Conservation (phyloP, 2,329 filamentous ascomycete genomes). For the Sporothrix humicola region DNA sequence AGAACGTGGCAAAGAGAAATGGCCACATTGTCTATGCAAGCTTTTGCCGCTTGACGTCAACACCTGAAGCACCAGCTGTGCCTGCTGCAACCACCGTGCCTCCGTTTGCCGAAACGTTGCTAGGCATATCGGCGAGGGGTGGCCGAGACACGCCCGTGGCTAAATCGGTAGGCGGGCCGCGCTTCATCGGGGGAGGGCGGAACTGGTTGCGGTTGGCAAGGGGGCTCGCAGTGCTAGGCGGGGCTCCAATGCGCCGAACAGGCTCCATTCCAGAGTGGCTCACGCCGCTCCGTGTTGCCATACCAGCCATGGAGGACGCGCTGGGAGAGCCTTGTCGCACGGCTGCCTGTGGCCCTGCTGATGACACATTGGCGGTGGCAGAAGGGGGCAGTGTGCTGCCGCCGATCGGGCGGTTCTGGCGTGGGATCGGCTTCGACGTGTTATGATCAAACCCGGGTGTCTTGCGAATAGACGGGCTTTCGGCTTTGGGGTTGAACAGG, state of each 20-base stretch:
- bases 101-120: slow-evolving; percentile 47
- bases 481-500: slow-evolving; percentile 73
- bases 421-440: slow-evolving; percentile 73
- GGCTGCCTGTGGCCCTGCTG: neutral
- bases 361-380: slow-evolving; percentile 16
- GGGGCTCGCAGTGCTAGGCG: slow-evolving; percentile 60
- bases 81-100: slow-evolving; percentile 35
- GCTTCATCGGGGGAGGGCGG: slow-evolving; percentile 64
- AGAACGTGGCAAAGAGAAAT: neutral
- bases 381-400: slow-evolving; percentile 40
- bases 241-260: slow-evolving; percentile 64
- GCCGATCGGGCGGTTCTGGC: slow-evolving; percentile 52
- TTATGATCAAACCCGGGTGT: slow-evolving; percentile 86
- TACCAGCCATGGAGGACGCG: neutral
- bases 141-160: slow-evolving; percentile 46
- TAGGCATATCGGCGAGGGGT: slow-evolving; percentile 58
- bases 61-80: slow-evolving; percentile 41
- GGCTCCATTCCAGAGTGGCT: slow-evolving; percentile 62
- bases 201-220: slow-evolving; percentile 64
- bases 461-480: slow-evolving; percentile 85
- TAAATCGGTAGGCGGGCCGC: slow-evolving; percentile 46
- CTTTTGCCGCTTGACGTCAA: slow-evolving; percentile 61
- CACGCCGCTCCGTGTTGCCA: slow-evolving; percentile 41
- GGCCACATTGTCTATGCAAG: slow-evolving; percentile 24
- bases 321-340: neutral